These are phyloP conservation scores for Hypoxylon rickii DNA, from an alignment of 495 filamentous ascomycete species.

Conservation along the genomic window DNA sequence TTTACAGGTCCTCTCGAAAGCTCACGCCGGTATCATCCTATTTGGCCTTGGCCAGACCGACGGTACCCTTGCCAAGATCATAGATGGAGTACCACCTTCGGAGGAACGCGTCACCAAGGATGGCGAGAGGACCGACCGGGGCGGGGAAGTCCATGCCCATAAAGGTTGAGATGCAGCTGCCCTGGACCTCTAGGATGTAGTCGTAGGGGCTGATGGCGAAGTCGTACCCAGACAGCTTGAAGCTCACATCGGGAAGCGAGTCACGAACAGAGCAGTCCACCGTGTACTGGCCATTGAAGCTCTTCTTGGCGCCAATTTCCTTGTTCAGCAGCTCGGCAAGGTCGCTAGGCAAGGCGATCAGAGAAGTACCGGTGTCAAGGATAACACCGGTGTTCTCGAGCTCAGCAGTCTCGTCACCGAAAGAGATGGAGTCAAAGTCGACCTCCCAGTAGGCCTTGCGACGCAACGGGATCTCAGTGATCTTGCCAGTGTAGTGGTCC, in stretches of 20 bases:
- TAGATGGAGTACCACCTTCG: conserved; percentile 97
- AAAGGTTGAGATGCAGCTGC: conserved; percentile 95
- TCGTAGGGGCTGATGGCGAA: conserved; percentile 89
- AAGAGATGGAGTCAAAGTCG: conserved; percentile 87
- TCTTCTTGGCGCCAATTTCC: conserved; percentile 97
- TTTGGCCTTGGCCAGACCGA: conserved; percentile 87
- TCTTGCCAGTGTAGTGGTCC: conserved; percentile 83
- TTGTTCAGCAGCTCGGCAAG: conserved; percentile 97
- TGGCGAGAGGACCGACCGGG: conserved; percentile 89
- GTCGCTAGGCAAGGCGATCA: conserved; percentile 91
- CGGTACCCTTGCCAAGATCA: conserved; percentile 79
- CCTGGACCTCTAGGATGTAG: conserved; percentile 95
- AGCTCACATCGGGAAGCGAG: conserved; percentile 82
- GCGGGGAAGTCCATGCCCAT: conserved; percentile 98
- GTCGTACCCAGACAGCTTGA: conserved; percentile 83
- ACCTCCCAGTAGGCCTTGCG: conserved; percentile 99
- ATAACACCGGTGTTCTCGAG: conserved; percentile 94
- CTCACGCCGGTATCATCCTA: conserved; percentile 34
- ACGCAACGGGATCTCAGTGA: conserved; percentile 89
- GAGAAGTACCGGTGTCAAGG: conserved; percentile 96
- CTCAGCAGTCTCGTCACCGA: conserved; percentile 80
- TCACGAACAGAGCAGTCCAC: conserved; percentile 87
- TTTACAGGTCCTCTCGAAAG: conserved; percentile 9
- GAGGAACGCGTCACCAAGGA: conserved; percentile 97
- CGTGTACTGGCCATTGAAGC: conserved; percentile 91